Evolutionary conservation across 768 basidiomycete species (phyloP).

Genomic region (Panus rudis): DNA sequence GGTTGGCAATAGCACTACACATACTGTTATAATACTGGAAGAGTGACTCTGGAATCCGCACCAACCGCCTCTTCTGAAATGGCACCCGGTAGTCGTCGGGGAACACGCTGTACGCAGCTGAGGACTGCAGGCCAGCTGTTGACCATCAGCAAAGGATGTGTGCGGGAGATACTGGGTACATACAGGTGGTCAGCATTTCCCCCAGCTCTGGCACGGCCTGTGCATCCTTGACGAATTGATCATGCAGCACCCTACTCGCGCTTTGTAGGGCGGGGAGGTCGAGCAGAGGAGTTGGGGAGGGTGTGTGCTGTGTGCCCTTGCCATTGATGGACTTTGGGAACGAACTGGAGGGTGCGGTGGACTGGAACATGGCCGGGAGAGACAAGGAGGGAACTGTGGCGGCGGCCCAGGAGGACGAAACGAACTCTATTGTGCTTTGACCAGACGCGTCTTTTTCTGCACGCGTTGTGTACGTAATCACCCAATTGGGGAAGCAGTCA

Average conservation of each 20-base stretch:
- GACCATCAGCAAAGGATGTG: not conserved
- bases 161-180: conserved; percentile 16
- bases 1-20: conserved; percentile 8
- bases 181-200: conserved; percentile 58
- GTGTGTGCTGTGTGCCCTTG: conserved; percentile 1
- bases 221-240: conserved; percentile 64
- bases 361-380: conserved; percentile 5
- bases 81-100: conserved; percentile 74
- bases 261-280: conserved; percentile 58
- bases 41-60: conserved; percentile 71
- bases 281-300: conserved; percentile 26
- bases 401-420: conserved; percentile 1
- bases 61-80: conserved; percentile 69
- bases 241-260: conserved; percentile 61
- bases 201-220: conserved; percentile 71
- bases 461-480: not conserved
- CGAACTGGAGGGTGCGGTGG: conserved; percentile 5
- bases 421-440: no score
- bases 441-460: conserved; percentile 5
- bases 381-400: conserved; percentile 7
- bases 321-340: conserved; percentile 3
- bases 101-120: conserved; percentile 72
- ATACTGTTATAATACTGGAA: conserved; percentile 74
- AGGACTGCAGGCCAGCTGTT: conserved; percentile 57
- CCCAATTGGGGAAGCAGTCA: not conserved